Percentiles rank a stretch among this genome's conserved stretches.
phyloP scores from a whole-genome alignment of 331 rosid genomes.

The Telfairia occidentalis region DNA sequence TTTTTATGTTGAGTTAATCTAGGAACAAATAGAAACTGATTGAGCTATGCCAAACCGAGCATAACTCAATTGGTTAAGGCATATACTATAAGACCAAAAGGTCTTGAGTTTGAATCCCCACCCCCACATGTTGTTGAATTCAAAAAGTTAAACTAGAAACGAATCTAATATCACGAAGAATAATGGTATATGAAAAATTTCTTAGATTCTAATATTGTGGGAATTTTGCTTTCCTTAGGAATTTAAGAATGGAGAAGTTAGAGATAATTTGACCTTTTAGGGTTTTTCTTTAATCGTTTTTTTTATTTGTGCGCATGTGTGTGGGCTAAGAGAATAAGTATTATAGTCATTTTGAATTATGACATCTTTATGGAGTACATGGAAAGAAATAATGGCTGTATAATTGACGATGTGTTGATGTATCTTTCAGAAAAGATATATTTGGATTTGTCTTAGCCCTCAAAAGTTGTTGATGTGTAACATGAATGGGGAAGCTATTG shows the following conservation, averaged over 20 bases:
- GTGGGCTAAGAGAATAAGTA: neutral
- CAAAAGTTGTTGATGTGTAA: neutral
- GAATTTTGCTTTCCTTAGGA: neutral
- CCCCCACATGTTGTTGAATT: no score
- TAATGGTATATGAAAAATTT: neutral
- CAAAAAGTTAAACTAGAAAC: neutral
- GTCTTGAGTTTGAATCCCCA: no score
- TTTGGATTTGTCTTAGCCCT: neutral
- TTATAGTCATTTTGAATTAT: neutral
- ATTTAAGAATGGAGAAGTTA: neutral
- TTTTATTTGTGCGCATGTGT: neutral
- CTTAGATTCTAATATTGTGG: neutral
- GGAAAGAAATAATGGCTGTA: neutral
- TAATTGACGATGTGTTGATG: neutral
- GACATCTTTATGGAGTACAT: neutral
- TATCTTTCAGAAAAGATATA: neutral
- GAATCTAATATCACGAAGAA: neutral
- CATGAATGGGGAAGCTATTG: neutral
- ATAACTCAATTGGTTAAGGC: no score
- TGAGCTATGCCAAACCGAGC: no score
- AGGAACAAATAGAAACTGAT: neutral
- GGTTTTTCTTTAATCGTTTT: neutral
- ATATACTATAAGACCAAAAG: no score
- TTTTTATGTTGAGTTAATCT: neutral
- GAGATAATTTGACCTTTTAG: neutral